Percentiles rank a stretch among this genome's conserved stretches.
These are phyloP conservation scores for Fusarium hostae DNA, from an alignment of 2,329 filamentous ascomycete genomes.

Conservation along the genomic window DNA sequence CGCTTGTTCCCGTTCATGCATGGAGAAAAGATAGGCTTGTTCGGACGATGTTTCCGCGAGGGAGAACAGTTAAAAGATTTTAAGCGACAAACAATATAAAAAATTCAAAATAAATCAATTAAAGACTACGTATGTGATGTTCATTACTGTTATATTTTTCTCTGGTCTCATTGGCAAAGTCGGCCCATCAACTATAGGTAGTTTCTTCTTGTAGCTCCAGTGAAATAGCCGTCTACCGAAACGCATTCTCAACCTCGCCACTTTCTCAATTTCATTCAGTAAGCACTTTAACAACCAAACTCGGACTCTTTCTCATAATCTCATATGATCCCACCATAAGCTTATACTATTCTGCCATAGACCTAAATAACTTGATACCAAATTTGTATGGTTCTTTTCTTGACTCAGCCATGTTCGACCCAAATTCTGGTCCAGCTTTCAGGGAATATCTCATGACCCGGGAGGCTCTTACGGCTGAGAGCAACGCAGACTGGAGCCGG, in stretches of 20 bases:
- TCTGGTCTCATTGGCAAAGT: not conserved
- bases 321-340: not conserved
- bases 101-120: not conserved
- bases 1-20: conserved; percentile 34
- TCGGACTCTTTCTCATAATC: not conserved
- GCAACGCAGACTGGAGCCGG: conserved; percentile 51
- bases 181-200: not conserved
- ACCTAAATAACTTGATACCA: not conserved
- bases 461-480: conserved; percentile 38
- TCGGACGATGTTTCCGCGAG: conserved; percentile 18
- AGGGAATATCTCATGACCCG: conserved; percentile 52
- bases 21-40: not conserved
- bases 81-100: conserved; percentile 15
- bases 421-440: conserved; percentile 50
- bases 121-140: not conserved
- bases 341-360: not conserved
- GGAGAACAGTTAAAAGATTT: conserved; percentile 4
- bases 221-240: conserved; percentile 18
- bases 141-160: not conserved
- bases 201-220: not conserved
- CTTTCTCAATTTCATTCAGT: conserved; percentile 4
- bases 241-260: conserved; percentile 17
- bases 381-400: not conserved
- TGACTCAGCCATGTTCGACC: conserved; percentile 48
- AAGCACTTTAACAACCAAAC: not conserved